Percentiles rank a stretch among this genome's conserved stretches.
phyloP scores from a whole-genome alignment of 2,329 filamentous ascomycete species.

The Clonostachys rhizophaga region DNA sequence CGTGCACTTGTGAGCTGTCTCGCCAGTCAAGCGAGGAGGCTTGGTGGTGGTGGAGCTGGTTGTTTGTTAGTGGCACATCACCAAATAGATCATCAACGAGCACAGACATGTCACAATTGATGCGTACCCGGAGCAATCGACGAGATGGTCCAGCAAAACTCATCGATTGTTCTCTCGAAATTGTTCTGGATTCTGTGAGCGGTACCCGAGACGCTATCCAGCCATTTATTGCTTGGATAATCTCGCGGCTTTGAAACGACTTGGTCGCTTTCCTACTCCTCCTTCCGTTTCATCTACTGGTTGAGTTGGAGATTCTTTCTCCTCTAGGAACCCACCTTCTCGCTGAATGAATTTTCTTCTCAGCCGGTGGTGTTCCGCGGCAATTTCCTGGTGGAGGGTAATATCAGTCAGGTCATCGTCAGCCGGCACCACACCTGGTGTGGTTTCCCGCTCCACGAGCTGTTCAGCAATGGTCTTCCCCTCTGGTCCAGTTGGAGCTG shows the following conservation, averaged over 20 bases:
- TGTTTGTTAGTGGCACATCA: too few species aligned
- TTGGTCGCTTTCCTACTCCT: constrained; percentile 53
- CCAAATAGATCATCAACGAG: too few species aligned
- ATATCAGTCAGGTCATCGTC: constrained; percentile 61
- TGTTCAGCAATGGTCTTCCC: constrained; percentile 54
- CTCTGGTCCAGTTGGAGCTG: constrained; percentile 42
- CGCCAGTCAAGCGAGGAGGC: too few species aligned
- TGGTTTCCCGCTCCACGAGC: constrained; percentile 49
- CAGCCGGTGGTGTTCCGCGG: constrained; percentile 75
- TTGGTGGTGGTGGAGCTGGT: too few species aligned
- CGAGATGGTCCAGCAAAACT: not conserved
- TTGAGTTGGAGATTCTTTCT: constrained; percentile 63
- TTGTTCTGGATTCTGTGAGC: not conserved
- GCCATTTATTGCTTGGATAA: constrained; percentile 42
- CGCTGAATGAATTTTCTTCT: constrained; percentile 79
- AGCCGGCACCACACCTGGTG: constrained; percentile 1
- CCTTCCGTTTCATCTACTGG: constrained; percentile 65
- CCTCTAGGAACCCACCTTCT: constrained; percentile 75
- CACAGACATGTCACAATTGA: too few species aligned
- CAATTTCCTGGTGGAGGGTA: constrained; percentile 73
- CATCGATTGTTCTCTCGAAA: constrained; percentile 1
- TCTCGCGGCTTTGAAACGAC: constrained; percentile 69
- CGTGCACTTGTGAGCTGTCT: too few species aligned
- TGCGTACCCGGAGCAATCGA: constrained; percentile 1
- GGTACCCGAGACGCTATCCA: not conserved